Base-by-base conservation (phyloP, 73 alveolate species). In the Paramecium sexaurelia region DNA sequence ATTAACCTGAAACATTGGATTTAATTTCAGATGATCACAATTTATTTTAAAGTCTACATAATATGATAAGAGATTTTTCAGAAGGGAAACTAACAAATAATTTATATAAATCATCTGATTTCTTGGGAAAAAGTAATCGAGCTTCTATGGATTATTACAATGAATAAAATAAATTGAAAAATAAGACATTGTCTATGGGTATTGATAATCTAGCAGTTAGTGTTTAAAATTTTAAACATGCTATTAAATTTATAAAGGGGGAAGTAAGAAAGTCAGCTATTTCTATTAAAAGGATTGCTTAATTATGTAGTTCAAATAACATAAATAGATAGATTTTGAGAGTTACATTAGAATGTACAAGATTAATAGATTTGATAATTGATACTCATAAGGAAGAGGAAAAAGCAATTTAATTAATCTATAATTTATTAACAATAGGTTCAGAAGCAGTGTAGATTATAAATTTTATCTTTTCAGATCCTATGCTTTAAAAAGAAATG, bases 81-180 rank as follows among this genome's bases (percentile, higher is more conserved):
- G 55, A 32, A 35, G 56, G 86, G 0, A 71, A 71, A 71, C 27
- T 71, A 9, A 37, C 56, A 71, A 35, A 32, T 71, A 71, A 71
- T 35, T 11, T 71, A 8, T 71, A 71, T 36, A 37, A 37, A 35
- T 19, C 35, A 9, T 19, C 86, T 33, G 86, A 71, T 35, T 71
- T 27, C 43, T 35, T 71, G 9, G 86, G 86, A 13, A 32, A n/a
- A 71, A 71, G 86, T 20, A 71, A 40, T 35, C 9, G 56, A 35
- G 86, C 86, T 3, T 71, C 86, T 15, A 33, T 71, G 86, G 86
- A 71, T 71, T 71, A 71, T 36, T 71, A 71, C 13, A 36, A 40
- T 35, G 51, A 71, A 36, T 61, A 61, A 61, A 61, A 61, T 61
- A 61, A 61, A 61, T 61, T 26, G 24, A 61, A 61, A 61, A 32